Conservation (phyloP, 2,329 filamentous ascomycete species). For the Malbranchea zuffiana region DNA sequence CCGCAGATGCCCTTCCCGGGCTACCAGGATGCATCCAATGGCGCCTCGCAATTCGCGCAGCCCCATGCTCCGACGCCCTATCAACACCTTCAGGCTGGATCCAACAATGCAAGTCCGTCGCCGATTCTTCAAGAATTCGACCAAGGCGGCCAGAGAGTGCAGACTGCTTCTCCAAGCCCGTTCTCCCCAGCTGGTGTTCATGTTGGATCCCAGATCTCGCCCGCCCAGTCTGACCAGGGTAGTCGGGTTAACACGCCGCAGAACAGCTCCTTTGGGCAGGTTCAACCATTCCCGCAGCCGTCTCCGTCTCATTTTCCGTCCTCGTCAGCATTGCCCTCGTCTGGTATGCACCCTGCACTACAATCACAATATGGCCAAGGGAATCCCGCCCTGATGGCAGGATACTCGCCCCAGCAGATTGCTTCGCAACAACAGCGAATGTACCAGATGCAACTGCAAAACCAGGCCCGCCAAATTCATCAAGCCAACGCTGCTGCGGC, state of each 20-base stretch:
- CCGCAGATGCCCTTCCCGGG: constrained; percentile 64
- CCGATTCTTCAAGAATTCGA: constrained; percentile 72
- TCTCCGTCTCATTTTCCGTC: constrained; percentile 35
- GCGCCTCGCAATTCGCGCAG: constrained; percentile 45
- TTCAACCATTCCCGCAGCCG: constrained; percentile 30
- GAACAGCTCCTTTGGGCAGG: constrained; percentile 56
- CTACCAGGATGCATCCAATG: constrained; percentile 56
- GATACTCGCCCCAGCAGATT: constrained; percentile 45
- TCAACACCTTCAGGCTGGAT: constrained; percentile 70
- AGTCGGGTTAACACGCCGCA: constrained; percentile 59
- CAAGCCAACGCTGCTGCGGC: constrained; percentile 30
- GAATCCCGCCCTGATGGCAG: constrained; percentile 35
- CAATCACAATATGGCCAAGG: constrained; percentile 36
- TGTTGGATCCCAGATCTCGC: constrained; percentile 61
- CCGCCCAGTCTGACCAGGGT: constrained; percentile 62
- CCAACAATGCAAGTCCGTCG: constrained; percentile 77
- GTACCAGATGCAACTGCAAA: constrained; percentile 76
- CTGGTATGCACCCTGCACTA: constrained; percentile 32
- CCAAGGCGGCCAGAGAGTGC: constrained; percentile 65
- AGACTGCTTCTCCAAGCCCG: constrained; percentile 83
- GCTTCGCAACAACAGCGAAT: constrained; percentile 60
- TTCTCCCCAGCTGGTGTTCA: constrained; percentile 69
- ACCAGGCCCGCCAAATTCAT: constrained; percentile 56
- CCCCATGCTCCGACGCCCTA: constrained; percentile 57
- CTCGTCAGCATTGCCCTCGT: constrained; percentile 30